Base-by-base conservation (phyloP, 768 basidiomycete species). In the Hygrocybe punicea region DNA sequence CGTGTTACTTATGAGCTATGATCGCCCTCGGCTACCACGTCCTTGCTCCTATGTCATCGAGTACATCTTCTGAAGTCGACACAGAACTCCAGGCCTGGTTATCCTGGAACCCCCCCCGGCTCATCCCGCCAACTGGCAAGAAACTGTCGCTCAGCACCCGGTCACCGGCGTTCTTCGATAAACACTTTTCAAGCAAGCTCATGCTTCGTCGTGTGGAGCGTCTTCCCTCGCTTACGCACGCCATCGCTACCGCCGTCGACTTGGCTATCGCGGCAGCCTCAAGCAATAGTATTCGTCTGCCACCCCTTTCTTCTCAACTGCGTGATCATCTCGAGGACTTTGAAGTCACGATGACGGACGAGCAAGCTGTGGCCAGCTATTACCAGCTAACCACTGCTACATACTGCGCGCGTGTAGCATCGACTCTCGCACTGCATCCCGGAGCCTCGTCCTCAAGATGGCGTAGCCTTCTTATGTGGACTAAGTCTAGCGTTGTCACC, bases 361-460 rank as follows among this genome's bases (percentile, higher is more conserved):
- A 55, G 44, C 5, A 35, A 45, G 53, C 16, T 14, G 53, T 55
- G 24, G 58, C 53, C 39, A 23, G 48, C 13, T 54, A 45, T 58
- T 59, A 62, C 55, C 19, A 55, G 35, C 14, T 29, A 36, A 64
- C 61, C 39, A 60, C 61, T 37, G 63, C 53, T 29, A 53, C 11
- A 36, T 62, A 57, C 58, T 59, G 53, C 49, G 19, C 46, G 16
- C 42, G 17, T 36, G 51, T 65, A 46, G 64, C 64, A 55, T 63
- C 62, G 34, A 62, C 59, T 6, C 64, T 63, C 56, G 56, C 56
- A 37, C 54, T 62, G 33, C 63, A 65, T 55, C 58, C 58, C 17
- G 23, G 25, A 16, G 14, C 52, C 49, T 55, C 57, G 51, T 58
- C 49, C 52, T 57, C 58, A 13, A 4, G 11, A 45, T 63, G 62